phyloP scores from a whole-genome alignment of 179 eudicot species.

The Nepenthes alata region DNA sequence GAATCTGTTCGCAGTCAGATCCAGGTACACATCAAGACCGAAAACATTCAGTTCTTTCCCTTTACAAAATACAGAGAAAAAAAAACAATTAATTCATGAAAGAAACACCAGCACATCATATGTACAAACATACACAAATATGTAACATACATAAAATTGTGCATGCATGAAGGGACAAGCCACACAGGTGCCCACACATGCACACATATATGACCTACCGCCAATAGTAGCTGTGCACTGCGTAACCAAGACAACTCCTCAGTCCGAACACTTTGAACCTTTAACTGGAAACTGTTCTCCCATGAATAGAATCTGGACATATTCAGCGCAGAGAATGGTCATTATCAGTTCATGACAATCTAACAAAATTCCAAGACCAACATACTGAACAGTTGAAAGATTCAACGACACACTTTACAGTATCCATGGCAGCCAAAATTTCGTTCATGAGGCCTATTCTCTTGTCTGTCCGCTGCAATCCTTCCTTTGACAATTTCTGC shows the following conservation, averaged over 20 bases:
- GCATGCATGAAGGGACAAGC: no score
- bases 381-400: neutral
- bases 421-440: constrained; percentile 87
- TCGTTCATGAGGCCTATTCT: constrained; percentile 94
- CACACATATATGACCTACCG: constrained; percentile 36
- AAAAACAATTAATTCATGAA: no score
- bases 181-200: neutral
- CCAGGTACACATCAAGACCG: no score
- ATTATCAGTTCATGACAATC: constrained; percentile 7
- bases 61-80: no score
- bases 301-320: constrained; percentile 78
- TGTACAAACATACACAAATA: no score
- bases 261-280: constrained; percentile 59
- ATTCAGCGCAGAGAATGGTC: neutral
- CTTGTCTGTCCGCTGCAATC: constrained; percentile 73
- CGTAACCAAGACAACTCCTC: constrained; percentile 82
- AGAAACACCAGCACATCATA: no score
- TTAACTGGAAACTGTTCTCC: constrained; percentile 78
- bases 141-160: no score
- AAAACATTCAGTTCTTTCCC: no score
- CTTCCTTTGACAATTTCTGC: constrained; percentile 58
- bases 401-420: constrained; percentile 53
- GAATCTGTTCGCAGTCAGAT: no score
- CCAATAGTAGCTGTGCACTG: constrained; percentile 61
- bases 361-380: neutral